These are phyloP conservation scores for Pythium rishiriense DNA, from an alignment of 352 stramenopile genomes.

Conservation along the genomic window DNA sequence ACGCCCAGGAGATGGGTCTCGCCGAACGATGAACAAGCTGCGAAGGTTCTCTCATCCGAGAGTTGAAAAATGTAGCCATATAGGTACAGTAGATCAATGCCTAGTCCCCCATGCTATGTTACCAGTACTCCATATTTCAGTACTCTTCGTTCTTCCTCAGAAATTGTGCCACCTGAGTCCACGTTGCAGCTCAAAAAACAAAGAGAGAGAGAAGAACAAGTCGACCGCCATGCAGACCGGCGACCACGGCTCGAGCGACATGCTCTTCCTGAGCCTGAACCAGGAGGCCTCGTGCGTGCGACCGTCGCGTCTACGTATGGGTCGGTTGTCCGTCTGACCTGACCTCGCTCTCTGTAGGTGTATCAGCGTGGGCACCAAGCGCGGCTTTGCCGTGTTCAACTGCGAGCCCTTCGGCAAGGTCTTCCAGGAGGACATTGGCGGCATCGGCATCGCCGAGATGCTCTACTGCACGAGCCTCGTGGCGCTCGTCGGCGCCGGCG, in stretches of 20 bases:
- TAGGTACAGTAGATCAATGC: background rate
- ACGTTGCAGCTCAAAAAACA: background rate
- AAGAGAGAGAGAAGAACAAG: background rate
- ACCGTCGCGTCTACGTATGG: background rate
- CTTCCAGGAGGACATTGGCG: slow-evolving; percentile 87
- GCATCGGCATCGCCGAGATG: slow-evolving; percentile 92
- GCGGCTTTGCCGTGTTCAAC: slow-evolving; percentile 91
- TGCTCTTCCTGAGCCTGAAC: slow-evolving; percentile 92
- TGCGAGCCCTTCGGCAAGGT: slow-evolving; percentile 90
- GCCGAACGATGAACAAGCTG: too few species aligned
- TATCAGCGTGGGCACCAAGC: slow-evolving; percentile 87
- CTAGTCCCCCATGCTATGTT: background rate
- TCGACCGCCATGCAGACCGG: slow-evolving; percentile 38
- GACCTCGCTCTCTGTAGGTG: slow-evolving; percentile 55
- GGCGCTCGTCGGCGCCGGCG: slow-evolving; percentile 88
- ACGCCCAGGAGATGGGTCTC: background rate
- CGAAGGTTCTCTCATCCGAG: too few species aligned
- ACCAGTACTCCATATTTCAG: background rate
- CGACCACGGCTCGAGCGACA: slow-evolving; percentile 48
- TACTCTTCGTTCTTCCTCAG: background rate
- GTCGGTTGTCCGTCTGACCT: background rate
- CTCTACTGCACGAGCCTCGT: slow-evolving; percentile 93
- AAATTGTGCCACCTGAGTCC: background rate
- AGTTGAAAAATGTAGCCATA: background rate
- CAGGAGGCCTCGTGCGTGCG: slow-evolving; percentile 85